These are phyloP conservation scores for Farysia itapuensis DNA, from an alignment of 1,284 basidiomycete species.

Conservation along the genomic window DNA sequence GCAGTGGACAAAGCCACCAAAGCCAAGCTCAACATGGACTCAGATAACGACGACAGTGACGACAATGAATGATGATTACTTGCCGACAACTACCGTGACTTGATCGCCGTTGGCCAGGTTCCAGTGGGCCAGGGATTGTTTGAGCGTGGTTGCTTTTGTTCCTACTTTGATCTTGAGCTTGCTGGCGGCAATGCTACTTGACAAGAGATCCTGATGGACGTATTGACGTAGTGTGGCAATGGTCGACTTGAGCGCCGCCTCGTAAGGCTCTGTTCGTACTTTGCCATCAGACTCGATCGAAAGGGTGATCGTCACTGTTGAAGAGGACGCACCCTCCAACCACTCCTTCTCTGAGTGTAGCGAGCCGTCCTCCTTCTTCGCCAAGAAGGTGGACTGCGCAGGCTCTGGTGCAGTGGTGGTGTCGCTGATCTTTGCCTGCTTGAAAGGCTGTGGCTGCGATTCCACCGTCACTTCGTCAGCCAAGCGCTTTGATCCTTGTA, in stretches of 20 bases:
- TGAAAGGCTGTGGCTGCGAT: too few species aligned
- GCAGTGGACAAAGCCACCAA: neutral
- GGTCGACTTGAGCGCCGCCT: slow-evolving; percentile 35
- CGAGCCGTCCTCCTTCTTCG: slow-evolving; percentile 26
- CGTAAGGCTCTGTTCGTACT: slow-evolving; percentile 32
- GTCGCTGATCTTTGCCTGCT: too few species aligned
- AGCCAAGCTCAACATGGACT: neutral
- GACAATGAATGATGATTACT: slow-evolving; percentile 22
- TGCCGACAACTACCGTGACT: slow-evolving; percentile 35
- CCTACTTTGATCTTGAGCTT: slow-evolving; percentile 51
- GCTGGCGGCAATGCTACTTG: slow-evolving; percentile 41
- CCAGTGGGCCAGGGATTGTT: slow-evolving; percentile 54
- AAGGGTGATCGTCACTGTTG: slow-evolving; percentile 38
- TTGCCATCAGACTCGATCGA: slow-evolving; percentile 24
- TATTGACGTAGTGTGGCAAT: slow-evolving; percentile 51
- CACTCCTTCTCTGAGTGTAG: slow-evolving; percentile 45
- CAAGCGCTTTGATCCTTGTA: too few species aligned
- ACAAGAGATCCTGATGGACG: slow-evolving; percentile 43
- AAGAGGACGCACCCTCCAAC: slow-evolving; percentile 40
- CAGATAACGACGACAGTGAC: neutral
- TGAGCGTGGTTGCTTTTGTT: slow-evolving; percentile 48
- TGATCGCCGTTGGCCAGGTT: slow-evolving; percentile 50
- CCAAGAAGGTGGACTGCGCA: too few species aligned
- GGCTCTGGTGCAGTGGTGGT: too few species aligned
- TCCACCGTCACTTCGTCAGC: too few species aligned